Percentiles rank a stretch among this genome's conserved stretches.
Conservation (phyloP, 176 grass and related monocot genomes). For the Typha latifolia region DNA sequence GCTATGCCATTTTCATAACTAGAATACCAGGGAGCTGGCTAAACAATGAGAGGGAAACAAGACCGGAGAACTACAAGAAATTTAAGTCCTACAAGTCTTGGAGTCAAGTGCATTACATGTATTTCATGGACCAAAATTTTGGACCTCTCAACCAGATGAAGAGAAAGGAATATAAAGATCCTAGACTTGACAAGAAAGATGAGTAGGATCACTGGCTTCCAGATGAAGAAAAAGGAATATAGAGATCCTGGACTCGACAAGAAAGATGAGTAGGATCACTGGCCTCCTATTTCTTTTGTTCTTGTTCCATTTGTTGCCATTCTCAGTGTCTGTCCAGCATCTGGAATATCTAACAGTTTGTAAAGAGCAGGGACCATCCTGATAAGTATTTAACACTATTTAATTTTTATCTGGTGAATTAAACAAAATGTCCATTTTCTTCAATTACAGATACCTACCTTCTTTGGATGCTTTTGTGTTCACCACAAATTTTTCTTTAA, state of each 20-base stretch:
- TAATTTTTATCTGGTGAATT: background rate
- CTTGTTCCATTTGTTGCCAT: constrained; percentile 2
- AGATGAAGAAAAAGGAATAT: constrained; percentile 72
- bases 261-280: constrained; percentile 38
- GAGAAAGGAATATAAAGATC: constrained; percentile 15
- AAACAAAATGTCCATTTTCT: too few relatives aligned
- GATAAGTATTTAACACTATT: background rate
- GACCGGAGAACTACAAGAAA: constrained; percentile 57
- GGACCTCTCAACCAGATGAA: constrained; percentile 92
- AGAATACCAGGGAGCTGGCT: constrained; percentile 69
- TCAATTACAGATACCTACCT: too few relatives aligned
- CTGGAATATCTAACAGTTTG: background rate
- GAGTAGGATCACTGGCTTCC: background rate
- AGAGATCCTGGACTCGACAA: constrained; percentile 8
- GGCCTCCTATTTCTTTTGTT: background rate
- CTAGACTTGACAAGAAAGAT: too few relatives aligned
- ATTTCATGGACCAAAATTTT: constrained; percentile 68
- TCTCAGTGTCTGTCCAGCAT: background rate
- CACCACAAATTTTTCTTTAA: too few relatives aligned
- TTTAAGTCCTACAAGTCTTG: constrained; percentile 61
- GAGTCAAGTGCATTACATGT: constrained; percentile 98
- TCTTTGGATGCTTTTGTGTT: too few relatives aligned
- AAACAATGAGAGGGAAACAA: constrained; percentile 72
- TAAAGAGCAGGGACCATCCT: background rate
- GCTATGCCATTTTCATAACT: background rate